Conservation (phyloP, 2,329 filamentous ascomycete species). For the Pseudogymnoascus sp. region DNA sequence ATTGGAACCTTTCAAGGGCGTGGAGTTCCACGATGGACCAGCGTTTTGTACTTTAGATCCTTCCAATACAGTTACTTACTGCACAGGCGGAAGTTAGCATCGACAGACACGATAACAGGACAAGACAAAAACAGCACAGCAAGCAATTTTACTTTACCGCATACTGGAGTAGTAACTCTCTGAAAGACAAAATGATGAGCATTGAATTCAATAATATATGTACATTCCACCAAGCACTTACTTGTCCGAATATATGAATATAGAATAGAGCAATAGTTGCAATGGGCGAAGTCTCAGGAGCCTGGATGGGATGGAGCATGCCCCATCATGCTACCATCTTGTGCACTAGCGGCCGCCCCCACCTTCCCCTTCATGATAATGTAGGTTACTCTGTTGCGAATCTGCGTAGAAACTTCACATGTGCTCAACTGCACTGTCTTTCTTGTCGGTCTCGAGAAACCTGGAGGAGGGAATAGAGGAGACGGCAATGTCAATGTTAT, state of each 20-base stretch:
- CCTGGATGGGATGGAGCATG: neutral
- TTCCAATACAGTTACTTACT: neutral
- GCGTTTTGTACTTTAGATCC: neutral
- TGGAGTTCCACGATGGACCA: neutral
- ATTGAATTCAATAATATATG: neutral
- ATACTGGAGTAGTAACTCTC: neutral
- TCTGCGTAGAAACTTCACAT: neutral
- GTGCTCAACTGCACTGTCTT: neutral
- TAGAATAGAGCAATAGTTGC: neutral
- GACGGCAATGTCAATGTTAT: neutral
- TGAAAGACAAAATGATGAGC: neutral
- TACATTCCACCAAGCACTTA: neutral
- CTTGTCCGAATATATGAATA: neutral
- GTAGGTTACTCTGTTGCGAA: neutral
- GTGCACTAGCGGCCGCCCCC: slow-evolving; percentile 4
- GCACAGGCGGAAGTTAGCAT: neutral
- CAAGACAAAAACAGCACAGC: neutral
- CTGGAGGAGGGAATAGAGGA: neutral
- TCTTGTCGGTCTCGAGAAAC: neutral
- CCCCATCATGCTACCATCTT: neutral
- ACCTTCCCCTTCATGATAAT: neutral
- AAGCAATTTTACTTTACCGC: neutral
- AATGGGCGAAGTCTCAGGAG: neutral
- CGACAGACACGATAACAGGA: neutral
- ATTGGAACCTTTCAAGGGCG: neutral